Percentiles rank a stretch among this genome's conserved stretches.
These are phyloP conservation scores for Botryotinia globosa DNA, from an alignment of 2,329 filamentous ascomycete genomes.

Conservation along the genomic window DNA sequence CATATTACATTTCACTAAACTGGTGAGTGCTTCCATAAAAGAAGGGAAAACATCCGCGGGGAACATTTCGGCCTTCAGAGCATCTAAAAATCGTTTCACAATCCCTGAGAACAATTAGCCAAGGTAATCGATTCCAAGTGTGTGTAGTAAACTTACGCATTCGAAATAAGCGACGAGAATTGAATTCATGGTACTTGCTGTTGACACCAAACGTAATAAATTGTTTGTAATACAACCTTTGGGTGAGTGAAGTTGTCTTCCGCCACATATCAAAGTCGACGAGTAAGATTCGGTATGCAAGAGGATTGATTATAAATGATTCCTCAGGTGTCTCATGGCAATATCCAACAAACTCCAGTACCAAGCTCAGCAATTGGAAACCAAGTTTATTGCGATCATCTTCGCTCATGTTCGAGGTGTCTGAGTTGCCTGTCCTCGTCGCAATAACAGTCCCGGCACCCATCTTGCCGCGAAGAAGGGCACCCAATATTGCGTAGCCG, in stretches of 20 bases:
- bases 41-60: constrained; percentile 67
- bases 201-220: constrained; percentile 84
- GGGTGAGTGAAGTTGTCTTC: constrained; percentile 69
- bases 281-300: constrained; percentile 87
- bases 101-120: constrained; percentile 57
- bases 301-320: constrained; percentile 91
- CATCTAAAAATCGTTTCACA: constrained; percentile 84
- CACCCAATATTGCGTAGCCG: constrained; percentile 83
- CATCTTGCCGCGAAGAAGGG: constrained; percentile 80
- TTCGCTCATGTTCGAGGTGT: constrained; percentile 42
- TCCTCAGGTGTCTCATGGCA: constrained; percentile 74
- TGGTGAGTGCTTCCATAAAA: constrained; percentile 76
- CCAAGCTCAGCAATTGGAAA: constrained; percentile 67
- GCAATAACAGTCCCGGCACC: constrained; percentile 48
- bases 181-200: constrained; percentile 91
- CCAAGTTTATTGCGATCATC: constrained; percentile 55
- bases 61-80: constrained; percentile 80
- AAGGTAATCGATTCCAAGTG: not conserved
- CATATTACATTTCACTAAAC: constrained; percentile 75
- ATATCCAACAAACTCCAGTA: constrained; percentile 87
- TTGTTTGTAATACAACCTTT: constrained; percentile 89
- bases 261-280: constrained; percentile 95
- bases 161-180: constrained; percentile 77
- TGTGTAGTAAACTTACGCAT: constrained; percentile 68
- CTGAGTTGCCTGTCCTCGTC: constrained; percentile 37